Evolutionary conservation across 495 filamentous ascomycete species (phyloP), one percentile per base, ranked within the genome.

Genomic region (Penicillium soppii): DNA sequence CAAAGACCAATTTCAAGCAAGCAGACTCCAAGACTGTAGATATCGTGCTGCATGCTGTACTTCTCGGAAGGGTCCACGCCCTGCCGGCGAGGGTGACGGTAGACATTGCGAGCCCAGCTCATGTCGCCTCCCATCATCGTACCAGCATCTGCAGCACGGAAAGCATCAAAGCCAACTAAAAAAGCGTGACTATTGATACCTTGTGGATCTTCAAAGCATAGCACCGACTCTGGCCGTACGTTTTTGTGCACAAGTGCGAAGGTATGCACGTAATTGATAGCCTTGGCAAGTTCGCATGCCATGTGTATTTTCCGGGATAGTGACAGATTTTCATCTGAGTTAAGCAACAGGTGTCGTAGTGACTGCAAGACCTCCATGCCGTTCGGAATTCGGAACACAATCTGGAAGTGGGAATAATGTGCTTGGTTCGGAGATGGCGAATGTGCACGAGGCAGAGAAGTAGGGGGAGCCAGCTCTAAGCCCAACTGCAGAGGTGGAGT

Each of bases 1-100:
- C 68, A 71, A 2, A 67, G 25, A 5, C 67, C 71, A 22, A 73
- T 72, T 39, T 73, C 71, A 7, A 75, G 56, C 1, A 75, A 54
- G 1, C 70, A 58, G 3, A 75, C 59, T 12, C 71, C 71, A 7
- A 73, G 45, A 2, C 63, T 57, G 50, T 73, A 75, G 23, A 72
- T 64, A 44, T 75, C 71, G 42, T 74, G 70, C 21, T 56, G 51
- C 43, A 66, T 67, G 2, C 8, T 42, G 43, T 67, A 69, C 32
- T 50, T 45, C 3, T 53, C 36, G 0, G 46, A 49, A 15, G 64
- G 64, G 10, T 32, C 5, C 0, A 25, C 22, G 12, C 58, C 55
- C 26, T 67, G 64, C 19, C 64, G 58, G 2, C 54, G 29, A 0
- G 63, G 66, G 61, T 69, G 66, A 7, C 66, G 66, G 50, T 69